Evolutionary conservation across 2,329 filamentous ascomycete genomes (phyloP).

Genomic region (Tolypocladium tundrense): DNA sequence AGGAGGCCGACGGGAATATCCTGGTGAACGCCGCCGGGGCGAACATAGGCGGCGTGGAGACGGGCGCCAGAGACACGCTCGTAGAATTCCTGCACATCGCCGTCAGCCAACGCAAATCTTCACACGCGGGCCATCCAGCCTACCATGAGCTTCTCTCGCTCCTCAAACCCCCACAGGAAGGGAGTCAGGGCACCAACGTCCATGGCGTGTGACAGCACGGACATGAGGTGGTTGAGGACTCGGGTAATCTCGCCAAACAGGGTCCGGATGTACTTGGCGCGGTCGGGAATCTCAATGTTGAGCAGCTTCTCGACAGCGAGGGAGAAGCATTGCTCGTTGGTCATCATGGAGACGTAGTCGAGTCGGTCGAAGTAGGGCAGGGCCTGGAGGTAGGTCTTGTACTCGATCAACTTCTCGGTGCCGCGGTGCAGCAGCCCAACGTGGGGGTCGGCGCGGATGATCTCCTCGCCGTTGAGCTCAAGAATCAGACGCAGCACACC

Average conservation of each 20-base stretch:
- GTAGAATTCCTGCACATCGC: slow-evolving; percentile 78
- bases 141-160: slow-evolving; percentile 99
- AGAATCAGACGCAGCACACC: slow-evolving; percentile 96
- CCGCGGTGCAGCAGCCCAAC: slow-evolving; percentile 93
- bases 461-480: slow-evolving; percentile 95
- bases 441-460: slow-evolving; percentile 91
- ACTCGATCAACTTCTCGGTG: slow-evolving; percentile 99
- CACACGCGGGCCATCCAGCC: slow-evolving; percentile 15
- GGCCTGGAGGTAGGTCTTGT: slow-evolving; percentile 98
- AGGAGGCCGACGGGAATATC: slow-evolving; percentile 89
- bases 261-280: slow-evolving; percentile 95
- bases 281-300: slow-evolving; percentile 89
- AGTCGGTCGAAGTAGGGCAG: slow-evolving; percentile 97
- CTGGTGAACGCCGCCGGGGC: slow-evolving; percentile 91
- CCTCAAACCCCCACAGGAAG: slow-evolving; percentile 99
- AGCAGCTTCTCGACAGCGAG: slow-evolving; percentile 95
- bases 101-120: not conserved
- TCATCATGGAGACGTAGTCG: slow-evolving; percentile 99
- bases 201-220: slow-evolving; percentile 93
- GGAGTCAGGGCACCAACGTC: slow-evolving; percentile 96
- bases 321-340: slow-evolving; percentile 96
- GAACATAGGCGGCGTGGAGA: slow-evolving; percentile 93
- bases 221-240: slow-evolving; percentile 96
- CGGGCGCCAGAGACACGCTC: slow-evolving; percentile 97
- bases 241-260: slow-evolving; percentile 93